These are phyloP conservation scores for Trichoderma brevicompactum DNA, from an alignment of 2,329 filamentous ascomycete species.

Conservation along the genomic window DNA sequence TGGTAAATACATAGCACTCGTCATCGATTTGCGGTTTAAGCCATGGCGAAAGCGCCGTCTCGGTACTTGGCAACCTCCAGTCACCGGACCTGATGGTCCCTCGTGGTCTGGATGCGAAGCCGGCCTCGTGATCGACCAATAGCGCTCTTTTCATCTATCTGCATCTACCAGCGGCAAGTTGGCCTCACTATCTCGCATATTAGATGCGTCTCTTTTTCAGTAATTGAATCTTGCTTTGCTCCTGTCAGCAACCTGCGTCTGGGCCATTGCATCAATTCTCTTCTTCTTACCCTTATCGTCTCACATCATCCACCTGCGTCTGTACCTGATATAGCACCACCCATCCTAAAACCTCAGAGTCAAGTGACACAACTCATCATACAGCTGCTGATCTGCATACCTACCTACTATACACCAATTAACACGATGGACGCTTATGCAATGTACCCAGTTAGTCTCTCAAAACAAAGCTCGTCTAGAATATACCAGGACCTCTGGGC, in stretches of 20 bases:
- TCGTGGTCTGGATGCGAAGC: constrained; percentile 26
- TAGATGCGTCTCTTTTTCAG: neutral
- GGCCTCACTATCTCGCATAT: constrained; percentile 15
- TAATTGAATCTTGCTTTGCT: neutral
- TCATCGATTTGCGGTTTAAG: neutral
- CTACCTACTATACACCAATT: neutral
- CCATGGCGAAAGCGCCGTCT: constrained; percentile 4
- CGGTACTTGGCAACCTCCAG: constrained; percentile 17
- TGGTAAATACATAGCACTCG: neutral
- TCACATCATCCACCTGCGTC: neutral
- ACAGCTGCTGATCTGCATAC: neutral
- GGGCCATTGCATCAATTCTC: neutral
- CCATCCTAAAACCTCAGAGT: neutral
- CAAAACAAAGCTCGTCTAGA: constrained; percentile 49
- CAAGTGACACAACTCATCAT: constrained; percentile 14
- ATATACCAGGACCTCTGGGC: constrained; percentile 56
- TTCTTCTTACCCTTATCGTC: neutral
- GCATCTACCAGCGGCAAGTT: neutral
- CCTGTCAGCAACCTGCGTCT: neutral
- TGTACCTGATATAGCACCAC: neutral
- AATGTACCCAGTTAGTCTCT: constrained; percentile 52
- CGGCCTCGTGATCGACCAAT: constrained; percentile 28
- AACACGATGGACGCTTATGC: constrained; percentile 57
- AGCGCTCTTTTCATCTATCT: constrained; percentile 25
- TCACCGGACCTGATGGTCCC: constrained; percentile 24